phyloP scores from a whole-genome alignment of 306 rosid species.

The Alnus glutinosa region DNA sequence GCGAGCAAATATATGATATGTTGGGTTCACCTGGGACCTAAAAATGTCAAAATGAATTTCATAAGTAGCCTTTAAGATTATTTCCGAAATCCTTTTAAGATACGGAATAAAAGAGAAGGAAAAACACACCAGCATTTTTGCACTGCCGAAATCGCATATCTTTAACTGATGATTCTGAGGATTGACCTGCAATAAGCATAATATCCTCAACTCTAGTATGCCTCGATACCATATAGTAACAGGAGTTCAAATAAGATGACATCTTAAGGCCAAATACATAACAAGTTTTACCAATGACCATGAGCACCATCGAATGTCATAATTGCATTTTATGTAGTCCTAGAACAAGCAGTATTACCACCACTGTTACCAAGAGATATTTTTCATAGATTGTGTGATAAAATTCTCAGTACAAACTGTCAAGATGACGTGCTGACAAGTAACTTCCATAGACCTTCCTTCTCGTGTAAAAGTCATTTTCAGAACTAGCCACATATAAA shows the following conservation, averaged over 20 bases:
- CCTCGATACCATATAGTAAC: not conserved
- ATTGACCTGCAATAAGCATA: slow-evolving; percentile 58
- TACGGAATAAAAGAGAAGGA: slow-evolving; percentile 5
- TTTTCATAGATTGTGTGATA: not conserved
- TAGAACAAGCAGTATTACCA: not conserved
- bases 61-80: slow-evolving; percentile 18
- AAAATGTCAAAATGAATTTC: slow-evolving; percentile 26
- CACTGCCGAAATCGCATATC: slow-evolving; percentile 95
- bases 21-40: slow-evolving; percentile 95
- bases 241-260: not conserved
- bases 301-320: not conserved
- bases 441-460: not conserved
- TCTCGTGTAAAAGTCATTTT: not conserved
- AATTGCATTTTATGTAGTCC: not conserved
- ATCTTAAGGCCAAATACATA: not conserved
- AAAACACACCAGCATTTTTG: slow-evolving; percentile 80
- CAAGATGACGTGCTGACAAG: not conserved
- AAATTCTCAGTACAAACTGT: not conserved
- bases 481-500: not conserved
- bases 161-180: slow-evolving; percentile 83
- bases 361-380: not conserved
- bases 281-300: not conserved
- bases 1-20: slow-evolving; percentile 92
- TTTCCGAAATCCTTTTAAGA: not conserved
- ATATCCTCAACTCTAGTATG: slow-evolving; percentile 17